These are phyloP conservation scores for Podila epicladia DNA, from an alignment of 192 early-diverging fungal species.

Conservation along the genomic window DNA sequence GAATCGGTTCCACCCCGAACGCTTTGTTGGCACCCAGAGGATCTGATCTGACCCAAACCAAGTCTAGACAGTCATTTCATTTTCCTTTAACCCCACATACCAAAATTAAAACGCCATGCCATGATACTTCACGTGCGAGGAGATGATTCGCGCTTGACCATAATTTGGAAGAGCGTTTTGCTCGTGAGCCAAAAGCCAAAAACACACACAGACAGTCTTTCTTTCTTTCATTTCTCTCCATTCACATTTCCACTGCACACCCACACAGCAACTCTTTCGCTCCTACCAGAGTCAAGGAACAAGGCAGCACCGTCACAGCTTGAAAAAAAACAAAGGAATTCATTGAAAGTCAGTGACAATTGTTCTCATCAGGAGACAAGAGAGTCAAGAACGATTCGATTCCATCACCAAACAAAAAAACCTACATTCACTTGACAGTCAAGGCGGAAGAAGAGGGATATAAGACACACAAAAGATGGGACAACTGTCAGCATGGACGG, in stretches of 20 bases:
- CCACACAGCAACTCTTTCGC: not conserved
- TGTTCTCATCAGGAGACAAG: not conserved
- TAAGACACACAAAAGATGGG: slow-evolving; percentile 16
- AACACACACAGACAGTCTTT: not conserved
- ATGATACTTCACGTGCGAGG: not conserved
- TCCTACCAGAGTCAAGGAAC: not conserved
- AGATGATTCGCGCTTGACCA: no score
- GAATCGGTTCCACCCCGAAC: slow-evolving; percentile 16
- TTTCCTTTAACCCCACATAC: not conserved
- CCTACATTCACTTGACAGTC: not conserved
- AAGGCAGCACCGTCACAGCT: not conserved
- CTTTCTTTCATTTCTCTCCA: not conserved
- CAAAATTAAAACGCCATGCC: no score
- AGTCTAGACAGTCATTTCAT: not conserved
- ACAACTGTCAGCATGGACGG: slow-evolving; percentile 36
- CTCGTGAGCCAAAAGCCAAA: no score
- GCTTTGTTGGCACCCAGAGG: slow-evolving; percentile 15
- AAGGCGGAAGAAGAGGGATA: not conserved
- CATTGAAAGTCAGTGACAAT: not conserved
- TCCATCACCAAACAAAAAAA: not conserved
- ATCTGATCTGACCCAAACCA: not conserved
- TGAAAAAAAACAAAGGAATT: not conserved
- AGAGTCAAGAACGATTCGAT: slow-evolving; percentile 1
- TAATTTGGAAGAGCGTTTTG: no score
- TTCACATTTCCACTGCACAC: not conserved